A percentile compares a stretch with the other conserved stretches of the same genome.
These are phyloP conservation scores for Forsythia suspensa DNA, from an alignment of 257 asterid genomes.

Conservation along the genomic window DNA sequence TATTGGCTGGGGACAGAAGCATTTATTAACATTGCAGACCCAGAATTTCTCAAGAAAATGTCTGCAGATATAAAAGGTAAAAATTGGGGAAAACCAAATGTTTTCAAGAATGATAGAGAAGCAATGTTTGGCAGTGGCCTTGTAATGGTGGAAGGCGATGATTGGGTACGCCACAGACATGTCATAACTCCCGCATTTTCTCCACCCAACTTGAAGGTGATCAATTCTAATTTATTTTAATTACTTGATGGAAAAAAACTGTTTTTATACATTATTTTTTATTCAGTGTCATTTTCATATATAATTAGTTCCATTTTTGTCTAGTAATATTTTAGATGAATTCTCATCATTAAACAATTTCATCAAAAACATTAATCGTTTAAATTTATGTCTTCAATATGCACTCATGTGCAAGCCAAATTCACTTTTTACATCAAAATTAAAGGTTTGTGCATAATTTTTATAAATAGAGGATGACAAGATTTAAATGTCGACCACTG, in stretches of 20 bases:
- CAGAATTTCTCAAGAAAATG: slow-evolving; percentile 67
- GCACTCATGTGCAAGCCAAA: too few relatives aligned
- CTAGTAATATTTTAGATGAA: too few relatives aligned
- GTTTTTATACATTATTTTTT: too few relatives aligned
- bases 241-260: neutral
- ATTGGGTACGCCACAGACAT: slow-evolving; percentile 89
- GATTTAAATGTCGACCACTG: too few relatives aligned
- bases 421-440: too few relatives aligned
- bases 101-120: slow-evolving; percentile 70
- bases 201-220: slow-evolving; percentile 76
- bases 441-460: too few relatives aligned
- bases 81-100: slow-evolving; percentile 87
- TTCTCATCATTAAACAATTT: too few relatives aligned
- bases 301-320: too few relatives aligned
- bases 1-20: slow-evolving; percentile 97
- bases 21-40: slow-evolving; percentile 78
- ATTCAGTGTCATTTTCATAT: too few relatives aligned
- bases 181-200: slow-evolving; percentile 81
- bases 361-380: too few relatives aligned
- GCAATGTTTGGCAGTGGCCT: slow-evolving; percentile 92
- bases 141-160: slow-evolving; percentile 87
- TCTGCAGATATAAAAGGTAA: slow-evolving; percentile 59
- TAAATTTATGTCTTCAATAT: too few relatives aligned
- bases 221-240: neutral
- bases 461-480: too few relatives aligned